These are phyloP conservation scores for Mentha longifolia DNA, from an alignment of 257 asterid genomes.

Conservation along the genomic window DNA sequence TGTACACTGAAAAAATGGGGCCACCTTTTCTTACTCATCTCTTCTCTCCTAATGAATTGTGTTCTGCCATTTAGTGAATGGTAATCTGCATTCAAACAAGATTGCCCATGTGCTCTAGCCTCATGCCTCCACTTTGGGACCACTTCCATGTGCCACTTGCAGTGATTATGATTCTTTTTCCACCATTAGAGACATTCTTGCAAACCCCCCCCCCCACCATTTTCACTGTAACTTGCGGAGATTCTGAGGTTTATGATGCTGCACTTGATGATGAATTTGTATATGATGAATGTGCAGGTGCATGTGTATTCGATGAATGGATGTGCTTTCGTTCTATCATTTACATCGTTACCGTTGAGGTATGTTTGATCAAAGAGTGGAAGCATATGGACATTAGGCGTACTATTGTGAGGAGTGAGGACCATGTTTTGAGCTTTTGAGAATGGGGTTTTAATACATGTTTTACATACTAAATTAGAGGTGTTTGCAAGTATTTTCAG, in stretches of 20 bases:
- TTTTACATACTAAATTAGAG: not conserved
- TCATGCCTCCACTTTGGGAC: conserved; percentile 32
- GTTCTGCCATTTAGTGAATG: conserved; percentile 41
- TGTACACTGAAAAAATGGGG: conserved; percentile 39
- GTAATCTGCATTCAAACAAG: conserved; percentile 43
- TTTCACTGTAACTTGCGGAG: conserved; percentile 3
- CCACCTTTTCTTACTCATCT: conserved; percentile 31
- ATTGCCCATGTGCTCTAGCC: conserved; percentile 53
- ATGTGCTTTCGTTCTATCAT: not conserved
- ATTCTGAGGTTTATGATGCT: conserved; percentile 16
- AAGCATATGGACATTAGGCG: not conserved
- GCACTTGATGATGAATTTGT: not conserved
- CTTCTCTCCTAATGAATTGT: conserved; percentile 31
- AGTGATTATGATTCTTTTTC: not conserved
- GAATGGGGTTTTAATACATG: not conserved
- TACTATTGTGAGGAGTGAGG: not conserved
- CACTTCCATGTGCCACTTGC: conserved; percentile 15
- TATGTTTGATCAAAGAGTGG: not conserved
- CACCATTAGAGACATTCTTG: conserved; percentile 10
- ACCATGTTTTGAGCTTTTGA: conserved; percentile 2
- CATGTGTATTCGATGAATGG: not conserved
- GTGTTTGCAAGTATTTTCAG: not conserved
- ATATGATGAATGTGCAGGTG: not conserved
- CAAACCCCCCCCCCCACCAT: not conserved
- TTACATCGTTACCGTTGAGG: not conserved